These are phyloP conservation scores for Suillus placidus DNA, from an alignment of 768 basidiomycete species.

Conservation along the genomic window DNA sequence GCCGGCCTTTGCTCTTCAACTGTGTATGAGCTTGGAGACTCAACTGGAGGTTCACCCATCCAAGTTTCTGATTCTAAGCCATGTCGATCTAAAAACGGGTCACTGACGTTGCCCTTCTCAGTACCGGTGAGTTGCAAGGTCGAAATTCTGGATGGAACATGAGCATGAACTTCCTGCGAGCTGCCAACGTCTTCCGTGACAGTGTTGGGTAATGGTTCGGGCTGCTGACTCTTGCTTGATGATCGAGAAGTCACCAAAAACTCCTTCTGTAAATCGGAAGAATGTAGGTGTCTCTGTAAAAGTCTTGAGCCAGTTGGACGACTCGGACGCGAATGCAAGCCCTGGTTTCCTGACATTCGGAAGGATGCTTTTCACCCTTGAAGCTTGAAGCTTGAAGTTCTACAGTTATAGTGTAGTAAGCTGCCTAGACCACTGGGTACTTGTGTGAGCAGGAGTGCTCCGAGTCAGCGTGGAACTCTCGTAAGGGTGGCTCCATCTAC, in stretches of 20 bases:
- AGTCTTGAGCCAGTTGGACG: slow-evolving; percentile 4
- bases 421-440: neutral
- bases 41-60: slow-evolving; percentile 12
- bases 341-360: slow-evolving; percentile 1
- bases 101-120: neutral
- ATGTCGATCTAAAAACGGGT: slow-evolving; percentile 2
- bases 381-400: too few species aligned
- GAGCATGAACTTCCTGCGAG: slow-evolving; percentile 6
- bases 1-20: neutral
- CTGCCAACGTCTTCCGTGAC: neutral
- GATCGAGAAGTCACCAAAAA: slow-evolving; percentile 22
- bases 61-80: slow-evolving; percentile 6
- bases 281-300: neutral
- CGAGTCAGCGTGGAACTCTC: neutral
- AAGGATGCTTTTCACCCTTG: neutral
- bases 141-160: slow-evolving; percentile 6
- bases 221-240: slow-evolving; percentile 1
- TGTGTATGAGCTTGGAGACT: slow-evolving; percentile 5
- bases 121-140: neutral
- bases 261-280: slow-evolving; percentile 16
- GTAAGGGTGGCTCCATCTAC: too few species aligned
- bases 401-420: neutral
- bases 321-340: neutral
- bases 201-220: neutral
- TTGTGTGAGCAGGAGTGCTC: neutral